A percentile compares a stretch with the other conserved stretches of the same genome.
Conservation (phyloP, 108 stramenopile genomes). For the Bacterosira constricta region DNA sequence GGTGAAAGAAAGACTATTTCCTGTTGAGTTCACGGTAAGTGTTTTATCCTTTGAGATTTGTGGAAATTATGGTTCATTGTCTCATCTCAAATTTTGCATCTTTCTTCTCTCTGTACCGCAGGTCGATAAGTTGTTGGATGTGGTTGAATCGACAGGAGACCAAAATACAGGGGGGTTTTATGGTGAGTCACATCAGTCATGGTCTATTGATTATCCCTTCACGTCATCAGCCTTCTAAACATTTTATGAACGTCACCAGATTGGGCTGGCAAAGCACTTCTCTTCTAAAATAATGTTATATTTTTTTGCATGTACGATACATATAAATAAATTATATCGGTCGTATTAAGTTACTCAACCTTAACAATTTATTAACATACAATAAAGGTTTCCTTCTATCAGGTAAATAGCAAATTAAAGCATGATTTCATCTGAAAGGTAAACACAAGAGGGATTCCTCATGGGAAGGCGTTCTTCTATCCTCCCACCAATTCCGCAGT, state of each 20-base stretch:
- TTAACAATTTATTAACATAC: too few relatives aligned
- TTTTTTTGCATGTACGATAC: too few relatives aligned
- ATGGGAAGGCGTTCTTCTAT: too few relatives aligned
- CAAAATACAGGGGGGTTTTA: constrained; percentile 31
- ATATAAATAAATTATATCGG: too few relatives aligned
- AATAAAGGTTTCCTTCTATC: too few relatives aligned
- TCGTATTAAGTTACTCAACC: too few relatives aligned
- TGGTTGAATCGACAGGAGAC: constrained; percentile 28
- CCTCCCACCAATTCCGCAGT: not conserved
- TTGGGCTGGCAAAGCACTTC: constrained; percentile 44
- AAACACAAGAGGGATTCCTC: too few relatives aligned
- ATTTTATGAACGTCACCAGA: not conserved
- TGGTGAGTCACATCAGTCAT: constrained; percentile 8
- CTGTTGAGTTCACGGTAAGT: constrained; percentile 48
- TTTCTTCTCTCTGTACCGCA: not conserved
- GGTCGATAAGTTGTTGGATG: constrained; percentile 22
- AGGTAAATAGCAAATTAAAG: too few relatives aligned
- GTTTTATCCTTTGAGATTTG: not conserved
- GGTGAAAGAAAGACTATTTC: constrained; percentile 76
- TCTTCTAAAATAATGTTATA: constrained; percentile 10
- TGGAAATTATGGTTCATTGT: too few relatives aligned
- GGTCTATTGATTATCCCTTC: not conserved
- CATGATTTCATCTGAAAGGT: too few relatives aligned
- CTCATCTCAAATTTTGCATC: not conserved
- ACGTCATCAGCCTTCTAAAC: not conserved